A percentile compares a stretch with the other conserved stretches of the same genome.
phyloP scores from a whole-genome alignment of 169 alveolate species.

The Eimeria brunetti region DNA sequence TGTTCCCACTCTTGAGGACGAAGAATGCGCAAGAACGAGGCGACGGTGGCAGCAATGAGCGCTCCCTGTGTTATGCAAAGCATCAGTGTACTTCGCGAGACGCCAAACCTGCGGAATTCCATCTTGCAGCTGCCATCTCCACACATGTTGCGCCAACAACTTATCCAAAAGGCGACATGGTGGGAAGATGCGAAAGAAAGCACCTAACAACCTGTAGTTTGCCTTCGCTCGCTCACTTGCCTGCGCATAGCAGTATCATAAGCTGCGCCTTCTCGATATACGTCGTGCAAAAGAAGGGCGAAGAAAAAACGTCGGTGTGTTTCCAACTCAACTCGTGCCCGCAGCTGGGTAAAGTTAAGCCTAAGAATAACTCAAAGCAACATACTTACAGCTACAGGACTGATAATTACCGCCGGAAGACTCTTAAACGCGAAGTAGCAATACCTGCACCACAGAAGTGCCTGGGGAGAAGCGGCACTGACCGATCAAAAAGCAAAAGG shows the following conservation, averaged over 20 bases:
- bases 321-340: conserved; percentile 33
- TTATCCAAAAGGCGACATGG: not conserved
- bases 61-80: conserved; percentile 62
- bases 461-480: not conserved
- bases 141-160: not conserved
- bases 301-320: conserved; percentile 55
- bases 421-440: not conserved
- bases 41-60: conserved; percentile 52
- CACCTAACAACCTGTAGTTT: not conserved
- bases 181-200: not conserved
- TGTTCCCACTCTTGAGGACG: conserved; percentile 50
- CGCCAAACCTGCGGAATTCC: conserved; percentile 42
- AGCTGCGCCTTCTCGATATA: conserved; percentile 56
- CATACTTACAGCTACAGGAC: not conserved
- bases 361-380: not conserved
- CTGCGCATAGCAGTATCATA: conserved; percentile 55
- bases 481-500: conserved; percentile 36
- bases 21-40: conserved; percentile 60
- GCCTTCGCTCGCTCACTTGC: conserved; percentile 27
- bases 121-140: not conserved
- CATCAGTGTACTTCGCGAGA: conserved; percentile 49
- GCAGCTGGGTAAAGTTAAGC: conserved; percentile 32
- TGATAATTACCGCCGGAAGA: not conserved
- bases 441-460: not conserved
- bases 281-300: conserved; percentile 65